Evolutionary conservation across 1,284 basidiomycete genomes (phyloP), one percentile per base, ranked within the genome.

Genomic region (Lentinus polychrous): DNA sequence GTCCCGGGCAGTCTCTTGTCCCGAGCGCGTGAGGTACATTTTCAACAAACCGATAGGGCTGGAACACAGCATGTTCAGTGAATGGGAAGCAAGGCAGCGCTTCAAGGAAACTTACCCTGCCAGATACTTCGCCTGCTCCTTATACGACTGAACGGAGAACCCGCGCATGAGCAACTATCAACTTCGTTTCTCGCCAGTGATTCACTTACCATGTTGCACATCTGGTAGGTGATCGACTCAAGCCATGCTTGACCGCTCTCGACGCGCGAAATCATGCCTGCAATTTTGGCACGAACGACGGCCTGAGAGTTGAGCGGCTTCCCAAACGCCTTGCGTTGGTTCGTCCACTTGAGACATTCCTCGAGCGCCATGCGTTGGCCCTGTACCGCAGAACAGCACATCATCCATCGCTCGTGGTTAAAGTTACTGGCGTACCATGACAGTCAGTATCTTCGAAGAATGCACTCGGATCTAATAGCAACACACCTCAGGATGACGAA

Each of bases 201-300:
- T 17, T 14, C 7, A 51, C 59, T 45, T 11, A 78, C 79, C 90
- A 93, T 93, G 58, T 93, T 83, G 63, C 78, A 83, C 93, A 95
- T 95, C 67, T 95, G 93, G 65, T 86, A 83, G 0, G 92, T 94
- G 53, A 95, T 71, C 60, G 81, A 86, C 70, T 97, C 94, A 22
- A 95, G 70, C 91, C 92, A 96, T 42, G 78, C 80, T 62, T 96
- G 93, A 17, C 75, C 75, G 2, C 80, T 79, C 66, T 94, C 91
- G 32, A 79, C 76, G 50, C 90, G 83, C 18, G 87, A 79, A 51
- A 94, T 91, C 88, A 94, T 92, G 22, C 73, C 71, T 1, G 91
- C 91, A 43, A 95, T 67, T 73, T 93, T 94, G 58, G 77, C 75
- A 48, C 92, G 79, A 58, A 96, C 84, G 52, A 94, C 87, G 5